Evolutionary conservation across 2,329 filamentous ascomycete species (phyloP), one percentile per base, ranked within the genome.

Genomic region (Fusarium albidum): DNA sequence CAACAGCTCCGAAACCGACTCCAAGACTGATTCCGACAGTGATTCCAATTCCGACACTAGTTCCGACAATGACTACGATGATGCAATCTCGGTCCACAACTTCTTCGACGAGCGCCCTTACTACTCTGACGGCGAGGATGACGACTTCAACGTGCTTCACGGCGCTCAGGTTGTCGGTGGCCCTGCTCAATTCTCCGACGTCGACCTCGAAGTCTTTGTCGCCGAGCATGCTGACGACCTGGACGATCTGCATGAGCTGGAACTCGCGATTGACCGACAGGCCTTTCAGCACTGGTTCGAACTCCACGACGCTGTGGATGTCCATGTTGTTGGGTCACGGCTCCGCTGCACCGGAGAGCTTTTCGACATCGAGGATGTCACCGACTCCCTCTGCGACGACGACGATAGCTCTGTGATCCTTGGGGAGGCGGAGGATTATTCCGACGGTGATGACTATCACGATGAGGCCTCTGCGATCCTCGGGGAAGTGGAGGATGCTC

Each of bases 181-280:
- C 3, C 18, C 52, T 1, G 14, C 25, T 0, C 29, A 37, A 3
- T 15, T 34, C 2, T 37, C 49, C 3, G 15, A 31, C 5, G 61
- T 69, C 15, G 70, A 73, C 35, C 52, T 74, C 12, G 69, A 72
- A 26, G 57, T 73, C 1, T 73, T 65, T 27, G 25, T 71, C 2
- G 65, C 61, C 2, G 49, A 67, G 2, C 62, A 69, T 12, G 66
- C 68, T 13, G 59, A 67, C 1, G 67, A 71, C 1, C 13, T 59
- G 1, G 55, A 55, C 0, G 47, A 64, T 12, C 40, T 75, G 10
- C 71, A 68, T 0, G 66, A 69, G 41, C 49, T 67, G 28, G 71
- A 74, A 43, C 38, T 74, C 13, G 59, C 60, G 1, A 42, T 75
- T 4, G 69, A 74, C 9, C 43, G 63, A 6, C 62, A 67, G 2